Evolutionary conservation across 1,284 basidiomycete species (phyloP), one percentile per base, ranked within the genome.

Genomic region (Puccinia coronata): DNA sequence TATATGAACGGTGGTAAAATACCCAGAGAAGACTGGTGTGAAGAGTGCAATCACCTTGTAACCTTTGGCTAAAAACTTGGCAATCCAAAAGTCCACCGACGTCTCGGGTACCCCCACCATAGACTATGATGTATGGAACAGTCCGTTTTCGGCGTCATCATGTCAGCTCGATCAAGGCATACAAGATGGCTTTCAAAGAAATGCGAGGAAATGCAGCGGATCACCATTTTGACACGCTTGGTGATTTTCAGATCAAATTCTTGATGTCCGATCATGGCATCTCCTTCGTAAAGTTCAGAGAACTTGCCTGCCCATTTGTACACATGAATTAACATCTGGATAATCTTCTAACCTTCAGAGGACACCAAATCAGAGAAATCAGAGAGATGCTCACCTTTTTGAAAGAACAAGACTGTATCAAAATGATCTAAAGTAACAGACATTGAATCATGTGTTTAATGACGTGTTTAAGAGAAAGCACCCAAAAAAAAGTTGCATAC

Each of bases 161-260:
- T 67, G 25, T 47, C 36, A 47, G 34, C 55, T 31, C 31, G 18
- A 41, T 43, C 36, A 25, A 55, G 63, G n/a, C 36, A 34, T 59
- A 28, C 6, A 59, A 59, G 9, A 6, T 18, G 34, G n/a, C 5
- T 61, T 36, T 34, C 11, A 28, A 9, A 36, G 59, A 61, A 61
- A 61, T 31, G 12, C 28, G 16, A 39, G 36, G 36, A 55, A 23
- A 20, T 36, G 51, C n/a, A 57, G 36, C 89, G 82, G 59, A 93
- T 94, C 82, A 93, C 96, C 97, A 99, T 99, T 87, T 98, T 99
- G 80, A 98, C 96, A 80, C 94, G 88, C 69, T 91, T 90, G 0
- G 94, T 96, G 53, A 96, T 88, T 83, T 86, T 86, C 82, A 86
- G 83, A 76, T 86, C 86, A 77, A 85, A 85, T 74, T 86, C 86